Evolutionary conservation across 2,329 filamentous ascomycete genomes (phyloP).

Genomic region (Dothideomycetes sp.): DNA sequence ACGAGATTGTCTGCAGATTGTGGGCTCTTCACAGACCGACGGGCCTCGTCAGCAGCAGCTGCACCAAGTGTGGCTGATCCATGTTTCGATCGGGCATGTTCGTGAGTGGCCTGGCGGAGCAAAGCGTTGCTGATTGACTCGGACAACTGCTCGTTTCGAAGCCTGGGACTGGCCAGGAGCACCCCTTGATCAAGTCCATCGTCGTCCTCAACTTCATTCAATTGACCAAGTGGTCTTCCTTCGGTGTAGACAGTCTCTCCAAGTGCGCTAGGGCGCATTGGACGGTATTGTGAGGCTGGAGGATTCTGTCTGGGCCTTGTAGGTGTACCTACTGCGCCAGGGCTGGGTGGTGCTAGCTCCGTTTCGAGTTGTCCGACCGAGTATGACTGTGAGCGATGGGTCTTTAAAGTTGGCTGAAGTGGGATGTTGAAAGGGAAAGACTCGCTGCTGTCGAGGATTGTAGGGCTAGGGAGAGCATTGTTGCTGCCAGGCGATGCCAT

Average conservation of each 20-base stretch:
- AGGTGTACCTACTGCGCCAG: constrained; percentile 10
- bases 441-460: constrained; percentile 21
- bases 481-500: not conserved
- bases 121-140: constrained; percentile 17
- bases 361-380: constrained; percentile 84
- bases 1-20: not conserved
- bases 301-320: constrained; percentile 23
- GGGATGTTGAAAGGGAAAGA: constrained; percentile 75
- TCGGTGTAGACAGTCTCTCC: constrained; percentile 17
- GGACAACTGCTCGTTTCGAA: constrained; percentile 2
- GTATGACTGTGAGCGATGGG: constrained; percentile 91
- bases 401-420: constrained; percentile 81
- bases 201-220: constrained; percentile 62
- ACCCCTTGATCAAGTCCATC: constrained; percentile 49
- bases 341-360: constrained; percentile 33
- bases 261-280: constrained; percentile 17
- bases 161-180: constrained; percentile 19
- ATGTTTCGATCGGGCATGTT: constrained; percentile 23
- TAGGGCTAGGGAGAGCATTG: not conserved
- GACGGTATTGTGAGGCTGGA: constrained; percentile 12
- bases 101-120: constrained; percentile 29
- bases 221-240: constrained; percentile 48
- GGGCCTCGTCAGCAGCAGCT: constrained; percentile 4
- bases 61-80: constrained; percentile 3
- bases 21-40: not conserved